Percentiles rank a stretch among this genome's conserved stretches.
phyloP scores from a whole-genome alignment of 805 yeast genomes.

The Lipomyces orientalis region DNA sequence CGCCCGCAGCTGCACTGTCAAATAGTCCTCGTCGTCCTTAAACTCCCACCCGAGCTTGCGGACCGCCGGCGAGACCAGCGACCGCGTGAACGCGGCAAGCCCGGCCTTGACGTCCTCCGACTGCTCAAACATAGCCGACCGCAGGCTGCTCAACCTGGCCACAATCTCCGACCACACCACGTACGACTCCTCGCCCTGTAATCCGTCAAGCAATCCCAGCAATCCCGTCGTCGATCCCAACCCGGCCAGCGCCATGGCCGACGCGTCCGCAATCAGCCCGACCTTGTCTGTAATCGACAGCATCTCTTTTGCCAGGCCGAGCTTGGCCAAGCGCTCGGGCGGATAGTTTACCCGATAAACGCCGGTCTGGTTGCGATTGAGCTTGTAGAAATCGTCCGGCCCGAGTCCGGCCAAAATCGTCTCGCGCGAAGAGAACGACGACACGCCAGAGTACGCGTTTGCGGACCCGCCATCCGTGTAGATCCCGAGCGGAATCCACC shows the following conservation, averaged over 20 bases:
- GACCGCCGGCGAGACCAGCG: slow-evolving; percentile 58
- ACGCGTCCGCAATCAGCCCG: slow-evolving; percentile 81
- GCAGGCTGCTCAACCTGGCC: slow-evolving; percentile 47
- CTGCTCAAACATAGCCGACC: slow-evolving; percentile 48
- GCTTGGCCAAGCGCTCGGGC: slow-evolving; percentile 68
- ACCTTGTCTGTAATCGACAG: slow-evolving; percentile 78
- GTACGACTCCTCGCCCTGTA: slow-evolving; percentile 55
- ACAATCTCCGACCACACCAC: slow-evolving; percentile 66
- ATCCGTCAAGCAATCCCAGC: slow-evolving; percentile 61
- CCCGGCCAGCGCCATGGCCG: slow-evolving; percentile 73
- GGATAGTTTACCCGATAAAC: slow-evolving; percentile 76
- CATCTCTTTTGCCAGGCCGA: slow-evolving; percentile 54
- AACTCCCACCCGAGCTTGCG: slow-evolving; percentile 67
- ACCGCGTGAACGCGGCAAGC: slow-evolving; percentile 57
- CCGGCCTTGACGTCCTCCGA: slow-evolving; percentile 51
- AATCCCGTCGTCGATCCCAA: slow-evolving; percentile 65
- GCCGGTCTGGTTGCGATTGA: slow-evolving; percentile 77
- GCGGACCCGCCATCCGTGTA: slow-evolving; percentile 38
- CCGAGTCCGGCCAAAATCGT: slow-evolving; percentile 31
- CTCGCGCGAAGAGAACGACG: slow-evolving; percentile 43
- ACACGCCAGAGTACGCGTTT: slow-evolving; percentile 32
- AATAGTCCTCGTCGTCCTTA: slow-evolving; percentile 57
- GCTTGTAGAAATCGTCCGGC: slow-evolving; percentile 58
- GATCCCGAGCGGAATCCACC: slow-evolving; percentile 50
- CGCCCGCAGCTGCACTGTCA: slow-evolving; percentile 67